phyloP scores from a whole-genome alignment of 495 filamentous ascomycete genomes.

The Staphylotrichum longicolle region DNA sequence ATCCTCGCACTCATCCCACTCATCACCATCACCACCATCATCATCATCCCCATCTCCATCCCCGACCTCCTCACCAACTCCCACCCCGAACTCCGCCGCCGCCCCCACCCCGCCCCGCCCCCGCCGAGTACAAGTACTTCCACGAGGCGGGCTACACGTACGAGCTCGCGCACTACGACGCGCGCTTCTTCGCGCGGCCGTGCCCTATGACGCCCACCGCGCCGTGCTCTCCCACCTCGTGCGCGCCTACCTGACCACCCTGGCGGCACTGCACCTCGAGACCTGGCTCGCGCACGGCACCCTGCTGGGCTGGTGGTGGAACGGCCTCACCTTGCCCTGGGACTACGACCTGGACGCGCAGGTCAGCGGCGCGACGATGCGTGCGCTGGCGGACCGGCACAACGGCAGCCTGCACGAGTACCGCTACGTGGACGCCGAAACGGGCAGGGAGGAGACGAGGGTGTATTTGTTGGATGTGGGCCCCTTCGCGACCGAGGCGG shows the following conservation, averaged over 20 bases:
- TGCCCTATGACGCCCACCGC: slow-evolving; percentile 62
- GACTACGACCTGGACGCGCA: slow-evolving; percentile 88
- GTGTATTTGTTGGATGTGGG: slow-evolving; percentile 76
- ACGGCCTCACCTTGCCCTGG: slow-evolving; percentile 79
- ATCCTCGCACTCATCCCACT: neutral
- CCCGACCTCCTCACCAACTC: neutral
- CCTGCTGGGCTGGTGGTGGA: slow-evolving; percentile 91
- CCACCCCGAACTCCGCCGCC: neutral
- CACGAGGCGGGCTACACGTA: slow-evolving; percentile 57
- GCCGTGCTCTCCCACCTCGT: slow-evolving; percentile 66
- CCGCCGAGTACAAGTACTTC: slow-evolving; percentile 45
- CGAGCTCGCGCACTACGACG: slow-evolving; percentile 68
- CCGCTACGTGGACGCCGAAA: slow-evolving; percentile 38
- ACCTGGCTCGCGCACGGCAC: slow-evolving; percentile 91
- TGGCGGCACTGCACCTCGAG: slow-evolving; percentile 61
- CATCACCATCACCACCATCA: too few relatives aligned
- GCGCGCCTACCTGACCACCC: slow-evolving; percentile 68
- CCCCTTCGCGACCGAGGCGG: slow-evolving; percentile 59
- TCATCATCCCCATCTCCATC: too few relatives aligned
- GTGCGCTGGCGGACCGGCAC: slow-evolving; percentile 58
- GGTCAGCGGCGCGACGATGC: slow-evolving; percentile 61
- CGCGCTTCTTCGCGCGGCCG: slow-evolving; percentile 60
- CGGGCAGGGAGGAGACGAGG: neutral
- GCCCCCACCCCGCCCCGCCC: neutral
- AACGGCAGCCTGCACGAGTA: slow-evolving; percentile 67